Conservation (phyloP, 306 rosid species). For the Parietaria judaica region DNA sequence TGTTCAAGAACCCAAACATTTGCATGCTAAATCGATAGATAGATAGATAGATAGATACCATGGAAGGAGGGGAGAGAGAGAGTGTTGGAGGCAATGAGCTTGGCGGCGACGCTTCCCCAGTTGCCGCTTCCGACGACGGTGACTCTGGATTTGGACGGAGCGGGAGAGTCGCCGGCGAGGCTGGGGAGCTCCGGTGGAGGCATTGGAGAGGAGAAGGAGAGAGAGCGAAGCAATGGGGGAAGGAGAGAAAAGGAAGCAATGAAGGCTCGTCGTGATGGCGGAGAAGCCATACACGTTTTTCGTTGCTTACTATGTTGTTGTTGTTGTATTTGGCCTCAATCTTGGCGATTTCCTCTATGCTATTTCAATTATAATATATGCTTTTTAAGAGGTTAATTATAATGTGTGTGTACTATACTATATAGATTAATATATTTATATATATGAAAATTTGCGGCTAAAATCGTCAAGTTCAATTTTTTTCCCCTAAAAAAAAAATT, state of each 20-base stretch:
- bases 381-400: too few species aligned
- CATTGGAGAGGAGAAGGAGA: conserved; percentile 22
- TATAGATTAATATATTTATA: too few species aligned
- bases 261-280: conserved; percentile 25
- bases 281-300: conserved; percentile 61
- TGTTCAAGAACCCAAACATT: neutral
- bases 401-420: too few species aligned
- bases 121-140: conserved; percentile 88
- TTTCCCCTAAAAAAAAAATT: too few species aligned
- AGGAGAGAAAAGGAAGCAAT: conserved; percentile 1
- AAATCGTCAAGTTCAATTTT: too few species aligned
- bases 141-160: conserved; percentile 48
- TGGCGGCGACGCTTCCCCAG: conserved; percentile 93
- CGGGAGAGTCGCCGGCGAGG: conserved; percentile 20
- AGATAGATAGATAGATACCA: conserved; percentile 33
- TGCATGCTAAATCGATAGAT: neutral
- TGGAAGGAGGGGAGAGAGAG: conserved; percentile 45
- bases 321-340: conserved; percentile 11
- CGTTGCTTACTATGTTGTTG: conserved; percentile 34
- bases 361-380: too few species aligned
- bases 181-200: conserved; percentile 38
- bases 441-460: too few species aligned
- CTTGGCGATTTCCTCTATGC: too few species aligned
- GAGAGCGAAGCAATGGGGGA: neutral
- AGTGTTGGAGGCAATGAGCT: conserved; percentile 85